Evolutionary conservation across 176 grass and related monocot genomes (phyloP), one percentile per base, ranked within the genome.

Genomic region (Carex parvula): DNA sequence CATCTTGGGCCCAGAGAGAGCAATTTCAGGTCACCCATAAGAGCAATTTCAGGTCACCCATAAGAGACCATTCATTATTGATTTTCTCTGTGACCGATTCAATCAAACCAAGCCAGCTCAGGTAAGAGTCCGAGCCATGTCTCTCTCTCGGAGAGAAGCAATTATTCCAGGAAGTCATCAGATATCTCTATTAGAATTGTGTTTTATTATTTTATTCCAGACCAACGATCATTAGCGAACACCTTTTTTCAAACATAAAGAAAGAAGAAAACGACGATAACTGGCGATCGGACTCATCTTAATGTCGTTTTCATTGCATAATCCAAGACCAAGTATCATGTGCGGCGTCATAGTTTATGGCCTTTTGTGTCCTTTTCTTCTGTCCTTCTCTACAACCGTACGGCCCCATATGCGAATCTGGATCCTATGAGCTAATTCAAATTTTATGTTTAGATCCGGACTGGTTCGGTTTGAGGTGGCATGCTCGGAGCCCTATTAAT

Each of bases 311-410:
- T 56, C 22, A 16, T 55, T 35, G 22, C 17, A 82, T 53, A 67
- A 67, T 83, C 80, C 41, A 68, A 83, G 21, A 68, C 21, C 52
- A 18, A 32, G 39, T 55, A 58, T 82, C 60, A 81, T 81, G 79
- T 62, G 79, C 63, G 18, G 73, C 9, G 32, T 18, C 32, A 66
- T 53, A 12, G 13, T 11, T 17, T 77, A 50, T 77, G 39, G 80
- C 21, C 61, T 46, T 65, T 1, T 68, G 63, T 83, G 61, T 83
- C 22, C 15, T 82, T 82, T 18, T 82, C 42, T 65, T 64, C 60
- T 82, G 80, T 50, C 50, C 10, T 60, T 81, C 50, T 81, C 79
- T 1, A 63, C 79, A 15, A 73, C 30, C 35, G 11, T 6, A 44
- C 37, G 37, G 37, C 41, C 0, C 41, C 39, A 41, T 41, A 41